Base-by-base conservation (phyloP, 495 filamentous ascomycete genomes). In the Aspergillus mulundensis region DNA sequence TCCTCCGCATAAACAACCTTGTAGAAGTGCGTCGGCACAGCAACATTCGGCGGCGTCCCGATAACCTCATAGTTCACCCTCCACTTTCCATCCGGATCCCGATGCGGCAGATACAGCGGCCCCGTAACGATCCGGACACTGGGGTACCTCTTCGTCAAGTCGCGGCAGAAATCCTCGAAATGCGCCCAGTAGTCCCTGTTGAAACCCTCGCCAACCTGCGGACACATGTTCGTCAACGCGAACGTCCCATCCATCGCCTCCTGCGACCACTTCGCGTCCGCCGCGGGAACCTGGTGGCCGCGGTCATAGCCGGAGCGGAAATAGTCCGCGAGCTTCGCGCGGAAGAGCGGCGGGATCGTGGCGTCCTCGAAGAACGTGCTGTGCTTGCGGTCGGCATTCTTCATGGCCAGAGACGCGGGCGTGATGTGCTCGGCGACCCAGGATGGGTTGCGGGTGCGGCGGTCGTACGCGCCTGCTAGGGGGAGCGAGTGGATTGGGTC, bases 381-480 rank as follows among this genome's bases (percentile, higher is more conserved):
- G 78, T 94, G 80, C 68, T 88, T 87, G 63, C 94, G 85, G 77
- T 98, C 91, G 53, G 83, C 94, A 61, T 87, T 81, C 58, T 84
- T 84, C 20, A 76, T 63, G 3, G 85, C 76, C 5, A 98, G 81
- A 0, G 93, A 97, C 21, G 81, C 79, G n/a, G 91, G 86, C 0
- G 94, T 98, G 72, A 98, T 96, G 78, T 98, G 94, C 75, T 98
- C 94, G 51, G 86, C 91, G 7, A 97, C 94, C 94, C 94, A 98
- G 67, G 85, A 72, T 2, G 94, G 94, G 67, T 97, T 98, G 62
- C 91, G 87, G 50, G 86, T 89, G 54, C 92, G 88, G 10, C 94
- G 89, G 71, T 98, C 92, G 77, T 85, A 98, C 63, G 87, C 85
- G 24, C 91, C 95, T 58, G 91, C 79, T 34, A 96, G 80, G 21